Percentiles rank a stretch among this genome's conserved stretches.
Evolutionary conservation across 202 grass and related monocot genomes (phyloP).

Genomic region (Musa balbisiana): DNA sequence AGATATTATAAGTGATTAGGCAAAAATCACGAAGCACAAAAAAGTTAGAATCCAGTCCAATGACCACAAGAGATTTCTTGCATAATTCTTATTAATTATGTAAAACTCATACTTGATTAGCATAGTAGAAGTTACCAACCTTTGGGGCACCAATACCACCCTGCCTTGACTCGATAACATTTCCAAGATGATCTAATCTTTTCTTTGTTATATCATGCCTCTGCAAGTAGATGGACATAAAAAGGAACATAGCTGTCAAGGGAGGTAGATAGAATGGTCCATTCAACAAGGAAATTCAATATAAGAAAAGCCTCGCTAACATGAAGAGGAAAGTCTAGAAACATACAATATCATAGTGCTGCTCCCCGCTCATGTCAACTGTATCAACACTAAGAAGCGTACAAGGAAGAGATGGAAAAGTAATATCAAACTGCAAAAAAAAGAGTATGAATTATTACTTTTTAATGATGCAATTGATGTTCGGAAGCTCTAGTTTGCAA

Average conservation of each 20-base stretch:
- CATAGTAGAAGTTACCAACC: constrained; percentile 27
- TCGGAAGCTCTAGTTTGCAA: no score
- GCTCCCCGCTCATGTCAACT: constrained; percentile 96
- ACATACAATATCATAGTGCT: constrained; percentile 94
- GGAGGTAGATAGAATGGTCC: background rate
- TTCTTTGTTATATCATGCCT: constrained; percentile 97
- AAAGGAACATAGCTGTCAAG: background rate
- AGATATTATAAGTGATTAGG: background rate
- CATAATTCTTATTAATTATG: background rate
- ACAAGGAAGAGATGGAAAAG: constrained; percentile 81
- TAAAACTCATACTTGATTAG: background rate
- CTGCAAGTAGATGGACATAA: constrained; percentile 37
- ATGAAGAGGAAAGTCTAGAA: background rate
- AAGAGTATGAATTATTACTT: constrained; percentile 21
- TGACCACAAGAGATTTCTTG: background rate
- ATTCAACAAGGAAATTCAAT: background rate
- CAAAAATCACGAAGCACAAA: background rate
- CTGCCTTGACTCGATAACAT: constrained; percentile 83
- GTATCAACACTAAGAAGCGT: constrained; percentile 95
- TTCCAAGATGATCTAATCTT: constrained; percentile 72
- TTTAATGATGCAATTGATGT: background rate
- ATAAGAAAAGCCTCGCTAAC: constrained; percentile 7
- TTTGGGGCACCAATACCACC: constrained; percentile 78
- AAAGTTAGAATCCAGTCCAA: background rate
- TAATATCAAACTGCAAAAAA: constrained; percentile 91